These are phyloP conservation scores for Talaromyces borbonicus DNA, from an alignment of 495 filamentous ascomycete genomes.

Conservation along the genomic window DNA sequence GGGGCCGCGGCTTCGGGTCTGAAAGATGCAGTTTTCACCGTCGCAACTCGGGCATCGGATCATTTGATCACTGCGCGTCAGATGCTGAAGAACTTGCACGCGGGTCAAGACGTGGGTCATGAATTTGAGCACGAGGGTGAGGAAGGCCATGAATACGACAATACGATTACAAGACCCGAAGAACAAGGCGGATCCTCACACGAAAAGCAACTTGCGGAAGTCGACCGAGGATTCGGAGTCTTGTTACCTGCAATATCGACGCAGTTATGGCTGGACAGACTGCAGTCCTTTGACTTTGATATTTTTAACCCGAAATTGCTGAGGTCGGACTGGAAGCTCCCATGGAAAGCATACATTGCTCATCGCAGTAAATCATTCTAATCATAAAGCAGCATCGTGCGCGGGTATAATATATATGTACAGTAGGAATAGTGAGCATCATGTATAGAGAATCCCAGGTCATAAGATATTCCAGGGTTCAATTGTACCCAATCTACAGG, in stretches of 20 bases:
- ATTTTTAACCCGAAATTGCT: slow-evolving; percentile 56
- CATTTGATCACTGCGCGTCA: slow-evolving; percentile 89
- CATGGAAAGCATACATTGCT: slow-evolving; percentile 75
- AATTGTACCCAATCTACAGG: background rate
- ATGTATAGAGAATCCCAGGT: too few relatives aligned
- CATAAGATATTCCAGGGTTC: background rate
- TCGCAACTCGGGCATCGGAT: slow-evolving; percentile 88
- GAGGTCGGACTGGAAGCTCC: slow-evolving; percentile 73
- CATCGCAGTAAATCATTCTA: slow-evolving; percentile 50
- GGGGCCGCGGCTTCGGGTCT: slow-evolving; percentile 68
- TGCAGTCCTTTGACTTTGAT: slow-evolving; percentile 79
- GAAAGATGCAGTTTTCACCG: slow-evolving; percentile 79
- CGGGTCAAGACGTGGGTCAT: slow-evolving; percentile 65
- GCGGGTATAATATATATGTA: slow-evolving; percentile 1
- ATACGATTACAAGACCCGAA: slow-evolving; percentile 6
- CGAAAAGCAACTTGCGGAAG: slow-evolving; percentile 40
- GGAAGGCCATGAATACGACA: slow-evolving; percentile 56
- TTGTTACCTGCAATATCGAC: slow-evolving; percentile 73
- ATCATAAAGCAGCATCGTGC: background rate
- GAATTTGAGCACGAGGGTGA: slow-evolving; percentile 79
- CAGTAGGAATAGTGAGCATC: too few relatives aligned
- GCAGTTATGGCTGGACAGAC: slow-evolving; percentile 61
- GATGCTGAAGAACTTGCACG: slow-evolving; percentile 71
- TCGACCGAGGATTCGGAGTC: slow-evolving; percentile 63
- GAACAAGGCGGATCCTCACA: slow-evolving; percentile 18